A percentile compares a stretch with the other conserved stretches of the same genome.
Evolutionary conservation across 495 filamentous ascomycete genomes (phyloP).

Genomic region (Neurospora sp.): DNA sequence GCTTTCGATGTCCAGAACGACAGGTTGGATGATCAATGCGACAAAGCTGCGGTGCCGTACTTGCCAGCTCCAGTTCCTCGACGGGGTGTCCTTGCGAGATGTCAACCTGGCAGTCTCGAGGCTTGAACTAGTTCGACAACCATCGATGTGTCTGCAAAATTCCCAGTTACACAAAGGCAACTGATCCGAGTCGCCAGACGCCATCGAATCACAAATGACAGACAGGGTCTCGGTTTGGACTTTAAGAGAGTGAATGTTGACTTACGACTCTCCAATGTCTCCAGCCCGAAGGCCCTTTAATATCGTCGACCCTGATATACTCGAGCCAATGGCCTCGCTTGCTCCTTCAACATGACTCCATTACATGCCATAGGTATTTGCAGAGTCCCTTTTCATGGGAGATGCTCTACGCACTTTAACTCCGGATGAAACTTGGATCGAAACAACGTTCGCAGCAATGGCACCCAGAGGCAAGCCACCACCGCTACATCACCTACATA

Average conservation of each 20-base stretch:
- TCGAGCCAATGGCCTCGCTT: background rate
- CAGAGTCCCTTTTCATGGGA: background rate
- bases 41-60: background rate
- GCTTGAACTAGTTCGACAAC: slow-evolving; percentile 5
- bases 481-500: background rate
- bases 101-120: slow-evolving; percentile 8
- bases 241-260: background rate
- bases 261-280: background rate
- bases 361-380: background rate
- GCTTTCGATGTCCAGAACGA: background rate
- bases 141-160: background rate
- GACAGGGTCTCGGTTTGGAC: background rate
- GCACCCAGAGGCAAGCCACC: background rate
- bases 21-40: background rate
- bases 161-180: slow-evolving; percentile 4
- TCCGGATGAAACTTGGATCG: background rate
- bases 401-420: background rate
- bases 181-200: slow-evolving; percentile 8
- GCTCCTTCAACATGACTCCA: background rate
- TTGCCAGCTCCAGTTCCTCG: background rate
- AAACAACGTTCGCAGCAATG: background rate
- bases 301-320: background rate
- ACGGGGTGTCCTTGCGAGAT: background rate
- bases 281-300: background rate
- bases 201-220: background rate